A percentile compares a stretch with the other conserved stretches of the same genome.
Conservation (phyloP, 495 filamentous ascomycete genomes). For the Penicillium dipodomyicola region DNA sequence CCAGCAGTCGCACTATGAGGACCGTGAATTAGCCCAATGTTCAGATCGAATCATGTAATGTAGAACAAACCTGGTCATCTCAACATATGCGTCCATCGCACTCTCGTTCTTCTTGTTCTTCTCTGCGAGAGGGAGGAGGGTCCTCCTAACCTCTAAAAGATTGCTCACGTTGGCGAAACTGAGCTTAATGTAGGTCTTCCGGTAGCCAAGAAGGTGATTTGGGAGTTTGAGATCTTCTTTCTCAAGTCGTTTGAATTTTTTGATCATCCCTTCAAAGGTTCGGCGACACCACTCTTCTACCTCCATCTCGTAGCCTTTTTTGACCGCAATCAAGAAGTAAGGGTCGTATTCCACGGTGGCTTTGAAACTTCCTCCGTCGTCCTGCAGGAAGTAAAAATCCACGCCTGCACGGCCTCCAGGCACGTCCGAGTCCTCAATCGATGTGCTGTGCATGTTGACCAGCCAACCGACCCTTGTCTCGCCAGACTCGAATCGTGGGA, state of each 20-base stretch:
- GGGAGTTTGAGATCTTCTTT: conserved; percentile 96
- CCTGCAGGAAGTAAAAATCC: conserved; percentile 96
- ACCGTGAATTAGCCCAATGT: conserved; percentile 1
- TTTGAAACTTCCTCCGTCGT: conserved; percentile 91
- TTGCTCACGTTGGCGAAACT: conserved; percentile 84
- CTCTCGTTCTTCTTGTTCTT: conserved; percentile 93
- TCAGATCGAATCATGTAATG: neutral
- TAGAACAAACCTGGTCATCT: conserved; percentile 75
- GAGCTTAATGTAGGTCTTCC: conserved; percentile 79
- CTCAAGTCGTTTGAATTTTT: conserved; percentile 69
- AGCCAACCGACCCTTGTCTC: conserved; percentile 87
- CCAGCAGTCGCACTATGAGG: conserved; percentile 69
- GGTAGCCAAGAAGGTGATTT: conserved; percentile 91
- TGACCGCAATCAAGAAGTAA: conserved; percentile 90
- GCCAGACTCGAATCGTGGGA: conserved; percentile 87
- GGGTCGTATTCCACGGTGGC: conserved; percentile 95
- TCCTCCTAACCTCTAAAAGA: conserved; percentile 75
- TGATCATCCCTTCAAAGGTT: conserved; percentile 80
- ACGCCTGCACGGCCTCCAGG: conserved; percentile 82
- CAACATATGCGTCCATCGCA: conserved; percentile 97
- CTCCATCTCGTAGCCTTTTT: conserved; percentile 82
- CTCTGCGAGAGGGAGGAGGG: conserved; percentile 87
- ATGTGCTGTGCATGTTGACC: conserved; percentile 88
- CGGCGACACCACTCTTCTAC: conserved; percentile 94
- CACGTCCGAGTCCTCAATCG: conserved; percentile 78